These are phyloP conservation scores for Magnolia sinica DNA, from an alignment of 164 flowering plant genomes.

Conservation along the genomic window DNA sequence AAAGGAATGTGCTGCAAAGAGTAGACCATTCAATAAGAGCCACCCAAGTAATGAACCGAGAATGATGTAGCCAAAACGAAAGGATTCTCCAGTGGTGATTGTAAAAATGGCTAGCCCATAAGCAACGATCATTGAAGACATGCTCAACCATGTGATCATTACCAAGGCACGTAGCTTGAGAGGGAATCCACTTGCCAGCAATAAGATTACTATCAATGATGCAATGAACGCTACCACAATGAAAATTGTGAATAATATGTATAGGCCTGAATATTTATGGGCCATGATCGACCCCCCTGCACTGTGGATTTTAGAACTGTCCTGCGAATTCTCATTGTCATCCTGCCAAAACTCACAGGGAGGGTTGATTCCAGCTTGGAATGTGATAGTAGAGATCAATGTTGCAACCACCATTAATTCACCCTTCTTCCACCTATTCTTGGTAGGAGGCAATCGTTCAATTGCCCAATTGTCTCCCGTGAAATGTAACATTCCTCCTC, in stretches of 20 bases:
- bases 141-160: not conserved
- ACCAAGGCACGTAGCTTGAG: not conserved
- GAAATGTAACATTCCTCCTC: not conserved
- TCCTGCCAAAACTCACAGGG: constrained; percentile 2
- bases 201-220: not conserved
- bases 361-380: constrained; percentile 6
- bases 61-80: too few relatives aligned
- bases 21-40: not conserved
- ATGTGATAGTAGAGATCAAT: not conserved
- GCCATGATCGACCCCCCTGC: not conserved
- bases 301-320: too few relatives aligned
- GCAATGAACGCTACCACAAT: not conserved
- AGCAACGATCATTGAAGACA: not conserved
- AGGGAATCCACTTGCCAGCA: not conserved
- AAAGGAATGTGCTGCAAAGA: not conserved
- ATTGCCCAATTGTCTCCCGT: not conserved
- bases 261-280: not conserved
- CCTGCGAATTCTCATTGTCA: not conserved
- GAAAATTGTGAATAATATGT: not conserved
- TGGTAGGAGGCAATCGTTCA: not conserved
- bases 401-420: not conserved
- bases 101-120: not conserved
- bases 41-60: not conserved
- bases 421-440: not conserved
- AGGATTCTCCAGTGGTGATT: not conserved